These are phyloP conservation scores for Chlamydomonas applanata DNA, from an alignment of 139 green algal species.

Conservation along the genomic window DNA sequence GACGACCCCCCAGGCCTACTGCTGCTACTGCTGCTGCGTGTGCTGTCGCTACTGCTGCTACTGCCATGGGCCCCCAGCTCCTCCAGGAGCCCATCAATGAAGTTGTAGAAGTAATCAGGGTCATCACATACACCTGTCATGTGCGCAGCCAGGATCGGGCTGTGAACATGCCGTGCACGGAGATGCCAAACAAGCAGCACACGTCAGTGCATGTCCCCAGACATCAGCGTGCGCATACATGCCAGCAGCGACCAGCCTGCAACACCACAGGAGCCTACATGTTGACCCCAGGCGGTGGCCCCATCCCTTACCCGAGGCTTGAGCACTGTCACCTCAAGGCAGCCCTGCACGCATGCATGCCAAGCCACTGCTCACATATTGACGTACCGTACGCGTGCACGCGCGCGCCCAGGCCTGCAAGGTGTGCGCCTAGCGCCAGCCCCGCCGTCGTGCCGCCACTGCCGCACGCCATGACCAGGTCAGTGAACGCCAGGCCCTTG, in stretches of 20 bases:
- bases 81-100: constrained; percentile 66
- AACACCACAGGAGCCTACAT: too few relatives aligned
- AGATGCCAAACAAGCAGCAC: neutral
- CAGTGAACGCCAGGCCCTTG: constrained; percentile 70
- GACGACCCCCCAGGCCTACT: too few relatives aligned
- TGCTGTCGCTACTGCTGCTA: too few relatives aligned
- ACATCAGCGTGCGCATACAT: too few relatives aligned
- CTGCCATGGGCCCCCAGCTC: constrained; percentile 44
- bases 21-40: too few relatives aligned
- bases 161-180: neutral
- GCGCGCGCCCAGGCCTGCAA: constrained; percentile 48
- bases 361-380: too few relatives aligned
- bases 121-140: constrained; percentile 74
- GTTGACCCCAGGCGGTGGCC: too few relatives aligned
- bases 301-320: too few relatives aligned
- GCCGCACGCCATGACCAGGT: constrained; percentile 83
- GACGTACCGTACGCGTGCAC: constrained; percentile 65
- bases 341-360: too few relatives aligned
- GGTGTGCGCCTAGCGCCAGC: constrained; percentile 70
- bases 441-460: constrained; percentile 87
- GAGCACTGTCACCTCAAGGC: too few relatives aligned
- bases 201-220: too few relatives aligned
- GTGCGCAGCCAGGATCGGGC: neutral
- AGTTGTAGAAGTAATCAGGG: constrained; percentile 84
- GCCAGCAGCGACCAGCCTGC: too few relatives aligned